Percentiles rank a stretch among this genome's conserved stretches.
These are phyloP conservation scores for Vickermania spadyakhi DNA, from an alignment of 208 protist species.

Conservation along the genomic window DNA sequence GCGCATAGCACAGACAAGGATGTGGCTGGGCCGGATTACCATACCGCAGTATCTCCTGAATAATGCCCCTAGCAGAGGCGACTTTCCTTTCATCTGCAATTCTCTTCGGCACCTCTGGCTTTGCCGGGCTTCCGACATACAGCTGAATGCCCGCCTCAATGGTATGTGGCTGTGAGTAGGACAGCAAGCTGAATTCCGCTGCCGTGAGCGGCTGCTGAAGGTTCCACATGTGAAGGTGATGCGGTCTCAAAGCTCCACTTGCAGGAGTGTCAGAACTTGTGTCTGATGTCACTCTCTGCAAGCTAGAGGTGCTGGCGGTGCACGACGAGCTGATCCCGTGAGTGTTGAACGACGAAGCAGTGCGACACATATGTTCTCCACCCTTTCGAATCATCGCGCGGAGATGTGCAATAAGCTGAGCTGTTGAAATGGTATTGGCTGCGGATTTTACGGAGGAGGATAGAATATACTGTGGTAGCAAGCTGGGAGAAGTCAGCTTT, in stretches of 20 bases:
- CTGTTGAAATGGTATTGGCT: neutral
- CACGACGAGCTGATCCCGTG: neutral
- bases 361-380: constrained; percentile 6
- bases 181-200: constrained; percentile 75
- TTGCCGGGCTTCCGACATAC: constrained; percentile 31
- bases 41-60: constrained; percentile 27
- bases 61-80: constrained; percentile 13
- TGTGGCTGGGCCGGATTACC: constrained; percentile 26
- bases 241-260: neutral
- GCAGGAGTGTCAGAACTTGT: neutral
- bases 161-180: constrained; percentile 13
- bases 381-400: constrained; percentile 4
- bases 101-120: constrained; percentile 33
- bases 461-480: constrained; percentile 12
- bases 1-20: constrained; percentile 47
- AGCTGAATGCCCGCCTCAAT: constrained; percentile 37
- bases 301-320: neutral
- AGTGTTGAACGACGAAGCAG: neutral
- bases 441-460: constrained; percentile 9
- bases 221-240: constrained; percentile 17
- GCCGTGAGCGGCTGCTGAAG: constrained; percentile 40
- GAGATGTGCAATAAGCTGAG: neutral
- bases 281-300: too few species aligned
- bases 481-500: constrained; percentile 12
- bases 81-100: constrained; percentile 22